Evolutionary conservation across 2,329 filamentous ascomycete species (phyloP).

Genomic region (Orbilia quercus): DNA sequence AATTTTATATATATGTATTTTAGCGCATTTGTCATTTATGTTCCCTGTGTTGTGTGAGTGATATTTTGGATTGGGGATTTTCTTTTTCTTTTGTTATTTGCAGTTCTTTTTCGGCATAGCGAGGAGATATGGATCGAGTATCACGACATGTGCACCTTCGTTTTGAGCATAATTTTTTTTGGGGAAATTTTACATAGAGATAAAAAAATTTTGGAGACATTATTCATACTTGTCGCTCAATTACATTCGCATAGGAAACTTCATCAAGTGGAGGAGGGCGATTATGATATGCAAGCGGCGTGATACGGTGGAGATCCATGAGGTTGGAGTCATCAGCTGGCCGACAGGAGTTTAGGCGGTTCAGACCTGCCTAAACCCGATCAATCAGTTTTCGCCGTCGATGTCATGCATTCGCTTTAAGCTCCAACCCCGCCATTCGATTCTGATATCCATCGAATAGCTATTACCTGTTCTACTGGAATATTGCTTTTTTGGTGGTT

Average conservation of each 20-base stretch:
- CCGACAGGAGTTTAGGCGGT: conserved; percentile 46
- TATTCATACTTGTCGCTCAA: no score
- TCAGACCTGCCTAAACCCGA: conserved; percentile 52
- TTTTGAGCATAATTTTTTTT: not conserved
- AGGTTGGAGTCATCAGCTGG: conserved; percentile 10
- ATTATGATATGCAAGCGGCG: not conserved
- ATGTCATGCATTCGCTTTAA: not conserved
- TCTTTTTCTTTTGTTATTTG: not conserved
- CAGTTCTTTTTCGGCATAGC: conserved; percentile 13
- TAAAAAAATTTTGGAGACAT: no score
- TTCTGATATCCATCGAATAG: no score
- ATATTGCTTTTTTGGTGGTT: conserved; percentile 2
- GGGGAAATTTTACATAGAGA: not conserved
- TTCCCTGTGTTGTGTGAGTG: conserved; percentile 52
- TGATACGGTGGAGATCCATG: conserved; percentile 12
- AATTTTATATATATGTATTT: conserved; percentile 14
- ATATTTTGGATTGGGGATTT: conserved; percentile 18
- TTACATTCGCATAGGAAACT: no score
- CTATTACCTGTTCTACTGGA: no score
- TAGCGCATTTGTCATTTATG: conserved; percentile 23
- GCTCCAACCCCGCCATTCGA: no score
- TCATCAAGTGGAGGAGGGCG: conserved; percentile 15
- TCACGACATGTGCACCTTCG: conserved; percentile 24
- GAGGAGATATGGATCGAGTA: conserved; percentile 13
- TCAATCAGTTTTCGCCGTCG: not conserved